Evolutionary conservation across 1,284 basidiomycete genomes (phyloP).

Genomic region (Ceratobasidium sp.): DNA sequence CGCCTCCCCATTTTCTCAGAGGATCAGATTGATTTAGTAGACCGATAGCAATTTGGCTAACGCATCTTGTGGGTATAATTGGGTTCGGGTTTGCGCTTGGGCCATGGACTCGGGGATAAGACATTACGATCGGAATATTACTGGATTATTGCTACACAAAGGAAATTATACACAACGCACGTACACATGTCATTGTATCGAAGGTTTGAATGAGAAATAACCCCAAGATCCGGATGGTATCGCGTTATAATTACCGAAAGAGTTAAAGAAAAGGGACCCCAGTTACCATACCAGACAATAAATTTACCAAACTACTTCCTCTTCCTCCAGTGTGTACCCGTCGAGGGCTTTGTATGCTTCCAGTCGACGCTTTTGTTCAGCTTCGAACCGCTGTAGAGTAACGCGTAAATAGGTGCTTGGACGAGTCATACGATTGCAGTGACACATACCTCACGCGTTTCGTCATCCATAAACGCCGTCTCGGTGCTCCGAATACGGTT

Average conservation of each 20-base stretch:
- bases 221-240: background rate
- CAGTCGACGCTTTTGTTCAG: slow-evolving; percentile 18
- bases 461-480: background rate
- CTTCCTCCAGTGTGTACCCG: slow-evolving; percentile 29
- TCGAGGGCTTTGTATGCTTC: slow-evolving; percentile 23
- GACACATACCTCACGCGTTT: slow-evolving; percentile 17
- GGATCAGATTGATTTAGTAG: background rate
- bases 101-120: slow-evolving; percentile 43
- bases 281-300: background rate
- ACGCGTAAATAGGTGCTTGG: background rate
- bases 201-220: background rate
- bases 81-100: slow-evolving; percentile 52
- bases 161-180: slow-evolving; percentile 16
- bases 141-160: background rate
- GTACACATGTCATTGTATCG: background rate
- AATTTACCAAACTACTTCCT: slow-evolving; percentile 25
- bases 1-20: slow-evolving; percentile 47
- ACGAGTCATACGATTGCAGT: background rate
- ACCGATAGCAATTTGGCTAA: slow-evolving; percentile 53
- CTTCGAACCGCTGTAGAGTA: slow-evolving; percentile 20
- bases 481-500: slow-evolving; percentile 3
- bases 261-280: background rate
- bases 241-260: background rate
- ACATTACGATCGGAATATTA: background rate
- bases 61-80: slow-evolving; percentile 59